A percentile compares a stretch with the other conserved stretches of the same genome.
Conservation (phyloP, 495 filamentous ascomycete species). For the Paragyromitra xinjiangensis region DNA sequence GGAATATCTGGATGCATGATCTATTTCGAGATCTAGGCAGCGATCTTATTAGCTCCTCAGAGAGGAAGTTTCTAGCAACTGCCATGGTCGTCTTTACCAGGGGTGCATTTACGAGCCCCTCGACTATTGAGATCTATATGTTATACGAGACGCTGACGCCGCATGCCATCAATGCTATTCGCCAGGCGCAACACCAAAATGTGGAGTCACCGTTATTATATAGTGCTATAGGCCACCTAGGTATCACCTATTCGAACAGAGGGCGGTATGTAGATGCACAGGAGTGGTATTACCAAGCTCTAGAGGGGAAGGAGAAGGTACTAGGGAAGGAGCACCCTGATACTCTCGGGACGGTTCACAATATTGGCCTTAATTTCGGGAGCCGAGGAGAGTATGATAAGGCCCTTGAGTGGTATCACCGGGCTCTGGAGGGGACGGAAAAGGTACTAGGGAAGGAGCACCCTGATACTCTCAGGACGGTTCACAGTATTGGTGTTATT, state of each 20-base stretch:
- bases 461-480: slow-evolving; percentile 35
- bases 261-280: slow-evolving; percentile 38
- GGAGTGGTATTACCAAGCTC: slow-evolving; percentile 48
- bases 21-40: slow-evolving; percentile 8
- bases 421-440: slow-evolving; percentile 42
- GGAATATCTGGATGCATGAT: slow-evolving; percentile 22
- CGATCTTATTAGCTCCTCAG: background rate
- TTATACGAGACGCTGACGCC: background rate
- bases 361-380: slow-evolving; percentile 21
- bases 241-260: background rate
- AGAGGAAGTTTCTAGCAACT: background rate
- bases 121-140: too few species aligned
- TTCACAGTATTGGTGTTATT: slow-evolving; percentile 19
- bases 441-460: slow-evolving; percentile 47
- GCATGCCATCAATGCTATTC: background rate
- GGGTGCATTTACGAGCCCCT: background rate
- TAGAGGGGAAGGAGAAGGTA: slow-evolving; percentile 43
- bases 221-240: background rate
- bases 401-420: slow-evolving; percentile 51
- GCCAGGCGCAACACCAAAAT: background rate
- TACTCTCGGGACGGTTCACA: slow-evolving; percentile 31
- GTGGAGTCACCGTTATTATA: background rate
- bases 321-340: slow-evolving; percentile 42
- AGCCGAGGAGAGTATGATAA: slow-evolving; percentile 47
- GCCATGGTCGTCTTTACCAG: background rate